Percentiles rank a stretch among this genome's conserved stretches.
Evolutionary conservation across 768 basidiomycete genomes (phyloP).

Genomic region (Pleurotus citrinopileatus): DNA sequence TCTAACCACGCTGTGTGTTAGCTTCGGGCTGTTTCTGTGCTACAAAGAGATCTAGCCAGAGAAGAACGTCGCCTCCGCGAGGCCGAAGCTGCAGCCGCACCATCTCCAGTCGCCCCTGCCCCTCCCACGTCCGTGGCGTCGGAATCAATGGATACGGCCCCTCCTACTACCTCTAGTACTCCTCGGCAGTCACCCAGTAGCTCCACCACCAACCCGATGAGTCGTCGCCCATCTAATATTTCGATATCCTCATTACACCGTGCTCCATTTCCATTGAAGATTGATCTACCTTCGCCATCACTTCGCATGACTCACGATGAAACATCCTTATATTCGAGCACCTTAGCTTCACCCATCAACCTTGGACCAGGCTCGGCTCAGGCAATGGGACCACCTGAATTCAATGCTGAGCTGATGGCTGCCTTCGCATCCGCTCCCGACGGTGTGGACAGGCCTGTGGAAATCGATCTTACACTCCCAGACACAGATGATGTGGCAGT

Average conservation of each 20-base stretch:
- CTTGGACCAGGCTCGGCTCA: slow-evolving; percentile 80
- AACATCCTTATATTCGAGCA: slow-evolving; percentile 51
- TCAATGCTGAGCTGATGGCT: slow-evolving; percentile 65
- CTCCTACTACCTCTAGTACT: slow-evolving; percentile 28
- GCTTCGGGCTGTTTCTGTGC: slow-evolving; percentile 68
- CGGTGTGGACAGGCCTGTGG: slow-evolving; percentile 29
- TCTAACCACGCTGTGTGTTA: slow-evolving; percentile 23
- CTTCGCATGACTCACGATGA: slow-evolving; percentile 68
- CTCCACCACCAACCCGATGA: slow-evolving; percentile 28
- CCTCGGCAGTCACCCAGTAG: neutral
- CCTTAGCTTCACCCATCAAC: slow-evolving; percentile 75
- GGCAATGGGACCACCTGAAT: slow-evolving; percentile 49
- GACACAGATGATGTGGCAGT: slow-evolving; percentile 23
- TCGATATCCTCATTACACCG: slow-evolving; percentile 79
- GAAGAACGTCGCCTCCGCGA: slow-evolving; percentile 55
- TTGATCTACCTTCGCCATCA: slow-evolving; percentile 74
- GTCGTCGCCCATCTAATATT: slow-evolving; percentile 71
- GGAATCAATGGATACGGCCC: slow-evolving; percentile 18
- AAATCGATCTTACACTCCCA: slow-evolving; percentile 60
- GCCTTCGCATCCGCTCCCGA: slow-evolving; percentile 47
- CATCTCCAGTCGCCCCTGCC: slow-evolving; percentile 18
- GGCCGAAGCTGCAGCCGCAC: slow-evolving; percentile 28
- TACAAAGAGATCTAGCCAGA: slow-evolving; percentile 65
- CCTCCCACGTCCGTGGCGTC: slow-evolving; percentile 17
- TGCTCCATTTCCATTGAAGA: slow-evolving; percentile 65